A percentile compares a stretch with the other conserved stretches of the same genome.
These are phyloP conservation scores for Penicillium psychrofluorescens DNA, from an alignment of 495 filamentous ascomycete species.

Conservation along the genomic window DNA sequence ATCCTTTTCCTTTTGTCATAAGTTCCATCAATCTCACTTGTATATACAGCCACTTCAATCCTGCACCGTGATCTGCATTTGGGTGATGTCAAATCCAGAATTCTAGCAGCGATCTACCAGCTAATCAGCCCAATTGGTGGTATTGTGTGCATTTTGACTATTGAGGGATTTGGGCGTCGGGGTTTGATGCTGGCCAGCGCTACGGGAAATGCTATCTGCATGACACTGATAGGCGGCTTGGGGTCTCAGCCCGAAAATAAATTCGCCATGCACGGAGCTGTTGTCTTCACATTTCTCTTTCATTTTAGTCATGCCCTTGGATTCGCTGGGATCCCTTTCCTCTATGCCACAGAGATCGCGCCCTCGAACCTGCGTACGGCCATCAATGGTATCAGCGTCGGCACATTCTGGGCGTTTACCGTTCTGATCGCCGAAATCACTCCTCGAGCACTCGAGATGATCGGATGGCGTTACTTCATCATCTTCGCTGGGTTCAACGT, in stretches of 20 bases:
- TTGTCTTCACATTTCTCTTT: constrained; percentile 49
- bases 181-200: constrained; percentile 41
- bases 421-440: constrained; percentile 49
- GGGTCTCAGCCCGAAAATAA: constrained; percentile 29
- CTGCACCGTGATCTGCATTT: constrained; percentile 19
- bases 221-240: constrained; percentile 33
- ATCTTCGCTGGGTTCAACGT: constrained; percentile 37
- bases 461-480: constrained; percentile 50
- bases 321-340: constrained; percentile 47
- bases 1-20: too few relatives aligned
- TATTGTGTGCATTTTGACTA: constrained; percentile 34
- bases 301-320: constrained; percentile 49
- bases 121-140: constrained; percentile 37
- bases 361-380: constrained; percentile 43
- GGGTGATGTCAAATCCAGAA: constrained; percentile 8
- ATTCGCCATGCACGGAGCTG: constrained; percentile 23
- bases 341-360: constrained; percentile 50
- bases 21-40: too few relatives aligned
- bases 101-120: constrained; percentile 26
- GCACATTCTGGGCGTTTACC: constrained; percentile 43
- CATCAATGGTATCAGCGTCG: constrained; percentile 43
- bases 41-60: constrained; percentile 10
- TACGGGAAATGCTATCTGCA: constrained; percentile 31
- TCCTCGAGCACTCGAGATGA: constrained; percentile 41
- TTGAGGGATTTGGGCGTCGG: constrained; percentile 42